phyloP scores from a whole-genome alignment of 192 early-diverging fungal genomes.

The Kickxella alabastrina region DNA sequence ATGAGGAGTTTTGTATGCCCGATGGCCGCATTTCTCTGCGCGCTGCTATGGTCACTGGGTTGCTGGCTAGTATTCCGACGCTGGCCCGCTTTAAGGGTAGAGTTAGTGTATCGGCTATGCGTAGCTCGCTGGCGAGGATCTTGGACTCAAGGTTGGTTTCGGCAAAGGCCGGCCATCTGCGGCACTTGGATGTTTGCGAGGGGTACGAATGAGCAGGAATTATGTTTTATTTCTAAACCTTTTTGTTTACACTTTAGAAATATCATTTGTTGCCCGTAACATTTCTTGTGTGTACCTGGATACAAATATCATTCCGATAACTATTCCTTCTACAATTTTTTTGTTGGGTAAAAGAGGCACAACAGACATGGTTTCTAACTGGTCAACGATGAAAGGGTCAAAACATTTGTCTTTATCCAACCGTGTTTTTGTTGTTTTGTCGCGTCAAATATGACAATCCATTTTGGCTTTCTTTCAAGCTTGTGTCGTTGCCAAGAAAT shows the following conservation, averaged over 20 bases:
- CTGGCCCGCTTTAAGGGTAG: conserved; percentile 13
- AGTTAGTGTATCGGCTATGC: conserved; percentile 4
- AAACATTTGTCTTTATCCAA: no score
- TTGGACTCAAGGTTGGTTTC: conserved; percentile 3
- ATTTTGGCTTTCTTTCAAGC: no score
- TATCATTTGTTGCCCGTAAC: no score
- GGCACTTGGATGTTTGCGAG: conserved; percentile 15
- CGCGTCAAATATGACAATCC: no score
- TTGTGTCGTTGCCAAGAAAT: no score
- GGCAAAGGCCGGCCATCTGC: conserved; percentile 6
- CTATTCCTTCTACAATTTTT: not conserved
- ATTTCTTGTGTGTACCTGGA: not conserved
- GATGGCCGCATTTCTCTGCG: conserved; percentile 9
- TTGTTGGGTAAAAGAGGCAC: no score
- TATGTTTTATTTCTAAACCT: not conserved
- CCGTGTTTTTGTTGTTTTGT: no score
- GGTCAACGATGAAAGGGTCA: no score
- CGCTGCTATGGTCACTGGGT: conserved; percentile 9
- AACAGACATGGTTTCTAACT: no score
- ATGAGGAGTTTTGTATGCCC: conserved; percentile 8
- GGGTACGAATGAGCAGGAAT: conserved; percentile 7
- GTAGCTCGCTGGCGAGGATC: conserved; percentile 6
- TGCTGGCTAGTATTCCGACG: conserved; percentile 21
- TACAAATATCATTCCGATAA: not conserved
- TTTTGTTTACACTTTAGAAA: no score